Evolutionary conservation across 2,329 filamentous ascomycete genomes (phyloP).

Genomic region (Cladosporium austrohemisphaericum): DNA sequence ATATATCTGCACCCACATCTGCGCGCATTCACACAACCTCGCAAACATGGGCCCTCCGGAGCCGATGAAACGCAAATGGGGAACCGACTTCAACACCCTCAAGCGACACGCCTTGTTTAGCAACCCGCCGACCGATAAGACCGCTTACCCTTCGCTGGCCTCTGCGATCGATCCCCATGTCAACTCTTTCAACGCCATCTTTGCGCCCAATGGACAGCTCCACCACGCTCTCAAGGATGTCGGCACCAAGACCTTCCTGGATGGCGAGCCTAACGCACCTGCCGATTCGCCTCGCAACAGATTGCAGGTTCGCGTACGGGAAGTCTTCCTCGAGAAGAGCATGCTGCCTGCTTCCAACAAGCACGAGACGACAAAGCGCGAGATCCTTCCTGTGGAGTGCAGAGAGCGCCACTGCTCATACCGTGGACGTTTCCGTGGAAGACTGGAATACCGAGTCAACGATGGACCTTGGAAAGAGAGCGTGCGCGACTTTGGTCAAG

Average conservation of each 20-base stretch:
- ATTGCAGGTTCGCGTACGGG: slow-evolving; percentile 72
- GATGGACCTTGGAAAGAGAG: slow-evolving; percentile 79
- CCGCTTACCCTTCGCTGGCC: slow-evolving; percentile 82
- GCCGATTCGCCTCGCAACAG: slow-evolving; percentile 62
- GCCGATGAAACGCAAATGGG: slow-evolving; percentile 60
- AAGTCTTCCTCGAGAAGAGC: slow-evolving; percentile 78
- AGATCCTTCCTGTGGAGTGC: slow-evolving; percentile 88
- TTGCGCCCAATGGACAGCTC: slow-evolving; percentile 68
- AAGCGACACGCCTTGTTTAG: slow-evolving; percentile 84
- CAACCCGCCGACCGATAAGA: slow-evolving; percentile 80
- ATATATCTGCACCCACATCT: neutral
- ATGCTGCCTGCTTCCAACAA: slow-evolving; percentile 79
- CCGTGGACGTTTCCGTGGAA: slow-evolving; percentile 76
- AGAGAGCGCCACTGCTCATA: slow-evolving; percentile 92
- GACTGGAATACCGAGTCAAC: slow-evolving; percentile 82
- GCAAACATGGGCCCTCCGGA: slow-evolving; percentile 31
- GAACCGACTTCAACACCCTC: slow-evolving; percentile 78
- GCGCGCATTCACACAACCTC: slow-evolving; percentile 8
- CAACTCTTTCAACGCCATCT: slow-evolving; percentile 90
- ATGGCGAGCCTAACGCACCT: slow-evolving; percentile 59
- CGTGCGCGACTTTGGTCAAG: slow-evolving; percentile 76
- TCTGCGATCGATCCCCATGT: slow-evolving; percentile 87
- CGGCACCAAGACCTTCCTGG: slow-evolving; percentile 80
- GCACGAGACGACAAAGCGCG: slow-evolving; percentile 70
- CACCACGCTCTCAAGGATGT: slow-evolving; percentile 81